Evolutionary conservation across 345 rosid genomes (phyloP).

Genomic region (Brassica cretica): DNA sequence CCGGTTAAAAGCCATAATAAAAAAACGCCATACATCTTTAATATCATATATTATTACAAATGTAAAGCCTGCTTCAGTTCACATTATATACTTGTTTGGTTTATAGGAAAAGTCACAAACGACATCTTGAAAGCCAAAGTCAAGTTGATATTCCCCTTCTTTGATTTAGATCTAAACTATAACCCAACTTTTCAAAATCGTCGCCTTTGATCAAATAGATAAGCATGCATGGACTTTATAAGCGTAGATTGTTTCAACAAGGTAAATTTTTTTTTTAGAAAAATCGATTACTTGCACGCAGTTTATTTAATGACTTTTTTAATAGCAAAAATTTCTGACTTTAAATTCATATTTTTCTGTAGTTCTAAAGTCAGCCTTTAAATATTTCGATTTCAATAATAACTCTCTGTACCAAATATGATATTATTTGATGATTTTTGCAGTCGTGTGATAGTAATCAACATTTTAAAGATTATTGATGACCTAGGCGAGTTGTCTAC

Average conservation of each 20-base stretch:
- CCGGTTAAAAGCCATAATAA: background rate
- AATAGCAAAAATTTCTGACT: too few relatives aligned
- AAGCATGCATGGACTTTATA: background rate
- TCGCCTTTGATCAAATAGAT: background rate
- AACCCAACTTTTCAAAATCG: constrained; percentile 5
- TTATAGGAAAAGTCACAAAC: background rate
- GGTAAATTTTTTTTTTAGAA: too few relatives aligned
- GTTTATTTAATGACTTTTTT: too few relatives aligned
- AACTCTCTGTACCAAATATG: too few relatives aligned
- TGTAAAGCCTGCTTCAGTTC: background rate
- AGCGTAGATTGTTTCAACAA: too few relatives aligned
- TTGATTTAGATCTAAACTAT: constrained; percentile 1
- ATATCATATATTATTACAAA: background rate
- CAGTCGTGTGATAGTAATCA: too few relatives aligned
- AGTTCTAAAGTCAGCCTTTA: too few relatives aligned
- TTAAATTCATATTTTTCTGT: too few relatives aligned
- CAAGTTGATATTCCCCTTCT: background rate
- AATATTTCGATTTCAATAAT: too few relatives aligned
- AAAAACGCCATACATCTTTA: background rate
- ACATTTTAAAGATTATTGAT: too few relatives aligned
- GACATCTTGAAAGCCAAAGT: constrained; percentile 3
- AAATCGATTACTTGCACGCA: background rate
- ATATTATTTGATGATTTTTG: too few relatives aligned
- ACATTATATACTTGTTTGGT: background rate
- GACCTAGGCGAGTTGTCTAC: too few relatives aligned